Evolutionary conservation across 192 early-diverging fungal species (phyloP), one percentile per base, ranked within the genome.

Genomic region (Phlyctochytrium arcticum): DNA sequence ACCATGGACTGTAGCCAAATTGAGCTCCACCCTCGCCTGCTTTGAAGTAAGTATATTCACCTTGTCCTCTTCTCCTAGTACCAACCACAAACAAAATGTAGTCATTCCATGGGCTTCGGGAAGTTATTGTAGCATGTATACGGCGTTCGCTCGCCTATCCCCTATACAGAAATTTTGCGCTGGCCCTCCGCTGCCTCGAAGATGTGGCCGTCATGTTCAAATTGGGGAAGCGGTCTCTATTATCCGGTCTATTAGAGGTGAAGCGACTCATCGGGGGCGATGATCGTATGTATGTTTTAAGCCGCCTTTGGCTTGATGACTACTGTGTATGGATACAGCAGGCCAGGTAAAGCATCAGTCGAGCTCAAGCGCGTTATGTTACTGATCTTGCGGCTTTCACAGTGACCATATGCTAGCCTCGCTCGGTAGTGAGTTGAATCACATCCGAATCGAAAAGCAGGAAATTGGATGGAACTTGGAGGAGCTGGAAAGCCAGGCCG

Each of bases 301-400:
- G 89, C 68, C 88, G 91, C 74, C 73, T 96, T 19, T 96, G 77
- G 71, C 35, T 99, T 17, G 93, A 93, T 68, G 95, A 99, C 70
- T 99, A 99, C 72, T 98, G 94, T 73, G 80, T 92, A 21, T 99
- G 96, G 96, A 78, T 95, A 39, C 94, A 95, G 60, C 80, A 75
- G 42, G 80, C 90, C 23, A 85, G 71, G 88, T 88, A 79, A n/a
- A 74, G 44, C 58, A 50, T 54, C 50, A 3, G 48, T 61, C 21
- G 26, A 32, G 23, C 8, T 26, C 49, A 17, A 6, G 49, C 6
- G 42, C 21, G 62, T 32, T 62, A 31, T 64, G 23, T 50, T 65
- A 54, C 23, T 56, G 0, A 37, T n/a, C 44, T 26, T 33, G 36
- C 47, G 2, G 4, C 24, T 7, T 2, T 24, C 33, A 36, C 60